Evolutionary conservation across 768 basidiomycete genomes (phyloP).

Genomic region (Lyophyllum atratum): DNA sequence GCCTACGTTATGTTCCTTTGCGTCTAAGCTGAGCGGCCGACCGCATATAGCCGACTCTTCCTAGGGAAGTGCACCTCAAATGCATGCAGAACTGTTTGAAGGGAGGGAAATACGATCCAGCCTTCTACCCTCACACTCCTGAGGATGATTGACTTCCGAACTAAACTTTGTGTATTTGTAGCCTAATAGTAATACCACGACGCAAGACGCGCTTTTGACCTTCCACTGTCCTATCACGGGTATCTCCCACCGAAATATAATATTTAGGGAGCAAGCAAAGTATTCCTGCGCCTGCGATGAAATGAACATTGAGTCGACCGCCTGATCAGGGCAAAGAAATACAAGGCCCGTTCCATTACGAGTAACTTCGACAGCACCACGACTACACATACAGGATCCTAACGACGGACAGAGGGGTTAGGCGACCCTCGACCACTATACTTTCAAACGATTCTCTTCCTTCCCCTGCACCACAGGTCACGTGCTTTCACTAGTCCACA

Average conservation of each 20-base stretch:
- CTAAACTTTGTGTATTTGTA: not conserved
- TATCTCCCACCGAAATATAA: no score
- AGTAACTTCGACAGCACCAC: not conserved
- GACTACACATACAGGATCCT: not conserved
- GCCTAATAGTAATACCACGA: no score
- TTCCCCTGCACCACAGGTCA: not conserved
- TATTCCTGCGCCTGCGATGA: no score
- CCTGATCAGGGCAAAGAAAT: not conserved
- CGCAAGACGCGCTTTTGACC: no score
- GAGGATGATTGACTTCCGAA: not conserved
- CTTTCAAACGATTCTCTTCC: not conserved
- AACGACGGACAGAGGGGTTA: not conserved
- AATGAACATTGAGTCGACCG: no score
- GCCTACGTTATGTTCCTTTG: no score
- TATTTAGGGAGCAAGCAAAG: no score
- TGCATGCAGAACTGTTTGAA: slow-evolving; percentile 5
- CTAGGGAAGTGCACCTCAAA: not conserved
- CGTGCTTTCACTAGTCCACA: not conserved
- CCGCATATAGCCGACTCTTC: not conserved
- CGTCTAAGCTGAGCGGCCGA: not conserved
- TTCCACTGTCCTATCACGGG: no score
- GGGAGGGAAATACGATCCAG: not conserved
- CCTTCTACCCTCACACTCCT: not conserved
- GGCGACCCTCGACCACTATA: not conserved
- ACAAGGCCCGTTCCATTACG: not conserved